phyloP scores from a whole-genome alignment of 495 filamentous ascomycete species.

The Podospora sp. region DNA sequence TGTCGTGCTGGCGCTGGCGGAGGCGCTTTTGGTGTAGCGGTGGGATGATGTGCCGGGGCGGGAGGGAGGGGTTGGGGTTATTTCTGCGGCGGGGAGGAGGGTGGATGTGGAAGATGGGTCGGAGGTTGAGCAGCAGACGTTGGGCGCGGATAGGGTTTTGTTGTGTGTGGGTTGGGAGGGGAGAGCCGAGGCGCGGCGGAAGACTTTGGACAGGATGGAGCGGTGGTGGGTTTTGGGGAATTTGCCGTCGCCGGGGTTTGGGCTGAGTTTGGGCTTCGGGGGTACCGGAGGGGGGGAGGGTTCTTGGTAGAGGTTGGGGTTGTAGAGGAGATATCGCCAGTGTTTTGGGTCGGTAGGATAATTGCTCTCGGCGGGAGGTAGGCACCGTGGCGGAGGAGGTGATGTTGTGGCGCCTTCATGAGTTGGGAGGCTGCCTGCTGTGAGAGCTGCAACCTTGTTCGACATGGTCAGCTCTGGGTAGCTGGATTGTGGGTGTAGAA shows the following conservation, averaged over 20 bases:
- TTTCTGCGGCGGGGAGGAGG: not conserved
- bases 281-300: not conserved
- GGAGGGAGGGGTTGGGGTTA: not conserved
- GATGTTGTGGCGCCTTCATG: not conserved
- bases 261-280: not conserved
- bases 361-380: not conserved
- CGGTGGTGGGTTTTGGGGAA: conserved; percentile 6
- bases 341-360: not conserved
- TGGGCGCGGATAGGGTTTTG: conserved; percentile 1
- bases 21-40: conserved; percentile 2
- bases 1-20: not conserved
- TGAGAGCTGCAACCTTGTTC: not conserved
- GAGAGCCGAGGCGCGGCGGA: conserved; percentile 2
- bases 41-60: not conserved
- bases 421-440: not conserved
- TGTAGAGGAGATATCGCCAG: not conserved
- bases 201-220: conserved; percentile 24
- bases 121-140: not conserved
- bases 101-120: not conserved
- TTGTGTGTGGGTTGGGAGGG: not conserved
- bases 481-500: not conserved
- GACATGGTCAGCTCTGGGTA: not conserved
- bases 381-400: not conserved
- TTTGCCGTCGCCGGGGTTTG: not conserved
- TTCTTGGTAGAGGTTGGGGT: conserved; percentile 1